A percentile compares a stretch with the other conserved stretches of the same genome.
Conservation (phyloP, 2,329 filamentous ascomycete genomes). For the Calonectria montana region DNA sequence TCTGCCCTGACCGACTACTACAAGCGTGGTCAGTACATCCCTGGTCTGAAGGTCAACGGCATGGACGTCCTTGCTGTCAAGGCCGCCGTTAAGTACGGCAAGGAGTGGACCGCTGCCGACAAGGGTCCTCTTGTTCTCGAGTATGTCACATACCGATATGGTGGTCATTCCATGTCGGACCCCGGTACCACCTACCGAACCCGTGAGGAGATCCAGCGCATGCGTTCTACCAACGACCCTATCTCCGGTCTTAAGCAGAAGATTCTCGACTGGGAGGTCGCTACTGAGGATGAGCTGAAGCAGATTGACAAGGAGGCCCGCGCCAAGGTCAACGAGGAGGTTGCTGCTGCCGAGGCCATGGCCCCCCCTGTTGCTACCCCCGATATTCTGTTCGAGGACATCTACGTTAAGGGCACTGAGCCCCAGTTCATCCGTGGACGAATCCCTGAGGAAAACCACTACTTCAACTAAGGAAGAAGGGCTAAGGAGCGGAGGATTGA, state of each 20-base stretch:
- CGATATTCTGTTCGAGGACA: constrained; percentile 84
- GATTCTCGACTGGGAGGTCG: constrained; percentile 94
- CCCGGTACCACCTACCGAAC: constrained; percentile 99
- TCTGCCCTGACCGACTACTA: constrained; percentile 99
- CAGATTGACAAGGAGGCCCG: constrained; percentile 93
- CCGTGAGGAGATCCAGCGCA: constrained; percentile 99
- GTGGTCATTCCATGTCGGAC: constrained; percentile 99
- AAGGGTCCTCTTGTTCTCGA: constrained; percentile 97
- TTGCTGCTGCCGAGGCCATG: constrained; percentile 92
- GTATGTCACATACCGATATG: constrained; percentile 99
- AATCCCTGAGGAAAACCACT: constrained; percentile 90
- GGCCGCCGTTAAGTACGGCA: constrained; percentile 93
- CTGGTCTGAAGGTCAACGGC: constrained; percentile 98
- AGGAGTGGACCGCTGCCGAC: constrained; percentile 83
- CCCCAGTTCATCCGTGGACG: constrained; percentile 44
- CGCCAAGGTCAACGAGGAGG: constrained; percentile 86
- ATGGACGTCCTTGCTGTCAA: constrained; percentile 99
- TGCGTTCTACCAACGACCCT: constrained; percentile 98
- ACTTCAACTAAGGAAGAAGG: constrained; percentile 71
- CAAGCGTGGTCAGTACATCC: constrained; percentile 99
- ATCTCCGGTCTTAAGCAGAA: constrained; percentile 99
- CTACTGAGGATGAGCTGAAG: constrained; percentile 96
- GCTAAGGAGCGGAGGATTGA: constrained; percentile 11
- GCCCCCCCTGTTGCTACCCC: constrained; percentile 79
- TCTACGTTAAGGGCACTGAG: constrained; percentile 41